Evolutionary conservation across 116 monocot species (phyloP), one percentile per base, ranked within the genome.

Genomic region (Cymodocea nodosa): DNA sequence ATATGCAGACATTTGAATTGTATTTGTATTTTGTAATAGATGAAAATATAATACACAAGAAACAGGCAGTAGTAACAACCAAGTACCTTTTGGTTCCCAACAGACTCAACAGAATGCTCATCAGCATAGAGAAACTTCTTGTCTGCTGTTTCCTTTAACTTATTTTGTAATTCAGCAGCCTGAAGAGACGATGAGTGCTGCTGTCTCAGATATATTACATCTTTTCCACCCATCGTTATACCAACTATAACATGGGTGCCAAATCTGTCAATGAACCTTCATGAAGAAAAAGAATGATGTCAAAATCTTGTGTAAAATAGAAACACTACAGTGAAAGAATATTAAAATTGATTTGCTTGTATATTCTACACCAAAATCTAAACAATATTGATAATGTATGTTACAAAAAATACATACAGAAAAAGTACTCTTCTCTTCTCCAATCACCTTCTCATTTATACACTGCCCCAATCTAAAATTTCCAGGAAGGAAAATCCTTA

Each of bases 251-350:
- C 24, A 68, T 74, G 74, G 60, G 89, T 89, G 23, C 89, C 89
- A 72, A 82, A 85, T 78, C 78, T 83, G 56, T 89, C 80, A 72
- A 89, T 85, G 69, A 89, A 89, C 68, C 89, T 89, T 72, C 35
- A 53, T 2, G 20, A 10, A 44, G 4, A 53, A 53, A 66, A 52
- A 17, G 2, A 30, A 10, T 11, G 36, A 36, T 62, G 44, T 8
- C 18, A n/a, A 37, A 35, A 62, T 4, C 18, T 36, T 35, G n/a
- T n/a, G n/a, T 37, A 62, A n/a, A 44, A 44, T 44, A 44, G 9
- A 44, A 44, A 44, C 7, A 10, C 1, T 44, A 44, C 11, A 44
- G 44, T 44, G 44, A 44, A 44, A 44, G 44, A 44, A 44, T 44
- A 44, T 44, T 30, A 44, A 40, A 44, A 44, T 44, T 44, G 44